Percentiles rank a stretch among this genome's conserved stretches.
These are phyloP conservation scores for Starmerella asiatica DNA, from an alignment of 805 yeast species.

Conservation along the genomic window DNA sequence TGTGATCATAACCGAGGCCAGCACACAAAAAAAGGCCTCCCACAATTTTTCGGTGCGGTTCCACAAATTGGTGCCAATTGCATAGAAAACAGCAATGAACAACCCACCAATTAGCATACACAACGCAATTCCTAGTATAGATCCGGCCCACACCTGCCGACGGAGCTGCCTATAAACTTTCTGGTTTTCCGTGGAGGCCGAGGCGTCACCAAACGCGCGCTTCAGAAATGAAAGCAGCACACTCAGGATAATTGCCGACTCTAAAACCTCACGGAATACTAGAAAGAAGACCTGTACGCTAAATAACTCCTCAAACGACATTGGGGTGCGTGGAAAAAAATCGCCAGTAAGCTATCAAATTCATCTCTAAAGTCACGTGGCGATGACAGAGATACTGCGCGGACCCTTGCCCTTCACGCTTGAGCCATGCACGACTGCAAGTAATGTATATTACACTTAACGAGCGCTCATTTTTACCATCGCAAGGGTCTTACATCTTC, in stretches of 20 bases:
- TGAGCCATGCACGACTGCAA: too few species aligned
- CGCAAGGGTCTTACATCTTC: too few species aligned
- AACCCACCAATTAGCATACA: slow-evolving; percentile 62
- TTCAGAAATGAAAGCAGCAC: slow-evolving; percentile 75
- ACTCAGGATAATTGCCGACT: slow-evolving; percentile 76
- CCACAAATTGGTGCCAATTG: slow-evolving; percentile 77
- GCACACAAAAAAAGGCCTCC: slow-evolving; percentile 71
- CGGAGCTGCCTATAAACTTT: slow-evolving; percentile 34
- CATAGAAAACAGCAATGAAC: slow-evolving; percentile 56
- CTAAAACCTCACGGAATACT: slow-evolving; percentile 78
- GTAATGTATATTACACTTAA: too few species aligned
- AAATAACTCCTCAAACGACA: slow-evolving; percentile 30
- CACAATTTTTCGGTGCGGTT: slow-evolving; percentile 74
- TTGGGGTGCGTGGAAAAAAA: background rate
- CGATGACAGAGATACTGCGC: too few species aligned
- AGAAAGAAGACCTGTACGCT: slow-evolving; percentile 72
- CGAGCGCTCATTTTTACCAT: too few species aligned
- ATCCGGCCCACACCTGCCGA: slow-evolving; percentile 74
- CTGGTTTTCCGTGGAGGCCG: slow-evolving; percentile 11
- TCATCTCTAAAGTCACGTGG: background rate
- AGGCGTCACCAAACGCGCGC: slow-evolving; percentile 43
- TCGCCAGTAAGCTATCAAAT: slow-evolving; percentile 4
- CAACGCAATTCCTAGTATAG: slow-evolving; percentile 50
- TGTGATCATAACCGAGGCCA: slow-evolving; percentile 68
- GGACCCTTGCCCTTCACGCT: too few species aligned